A percentile compares a stretch with the other conserved stretches of the same genome.
Evolutionary conservation across 176 grass and related monocot genomes (phyloP).

Genomic region (Ananas comosus): DNA sequence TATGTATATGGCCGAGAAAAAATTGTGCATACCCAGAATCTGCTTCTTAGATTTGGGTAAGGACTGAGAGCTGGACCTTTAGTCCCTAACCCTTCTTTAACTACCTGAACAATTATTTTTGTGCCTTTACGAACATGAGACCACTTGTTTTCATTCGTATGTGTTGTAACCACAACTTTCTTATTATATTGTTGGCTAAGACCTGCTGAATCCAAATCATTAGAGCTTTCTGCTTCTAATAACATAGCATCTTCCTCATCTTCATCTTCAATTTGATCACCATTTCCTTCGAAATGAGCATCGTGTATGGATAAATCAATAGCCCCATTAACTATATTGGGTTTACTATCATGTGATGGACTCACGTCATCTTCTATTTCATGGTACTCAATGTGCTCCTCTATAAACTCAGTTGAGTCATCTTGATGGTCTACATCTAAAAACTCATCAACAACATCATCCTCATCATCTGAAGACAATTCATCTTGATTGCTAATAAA

Average conservation of each 20-base stretch:
- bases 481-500: conserved; percentile 21
- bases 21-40: conserved; percentile 80
- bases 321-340: conserved; percentile 18
- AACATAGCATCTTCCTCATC: conserved; percentile 48
- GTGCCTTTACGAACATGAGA: conserved; percentile 73
- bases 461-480: conserved; percentile 33
- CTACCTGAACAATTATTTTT: conserved; percentile 90
- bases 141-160: conserved; percentile 58
- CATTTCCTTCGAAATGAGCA: conserved; percentile 44
- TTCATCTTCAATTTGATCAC: conserved; percentile 44
- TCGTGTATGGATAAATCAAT: conserved; percentile 30
- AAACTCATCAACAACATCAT: conserved; percentile 44
- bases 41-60: conserved; percentile 79
- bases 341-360: conserved; percentile 27
- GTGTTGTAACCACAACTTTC: neutral
- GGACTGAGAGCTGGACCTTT: conserved; percentile 85
- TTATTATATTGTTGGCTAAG: neutral
- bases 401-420: conserved; percentile 28
- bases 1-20: neutral
- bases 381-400: conserved; percentile 20
- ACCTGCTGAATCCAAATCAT: neutral
- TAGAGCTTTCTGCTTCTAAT: conserved; percentile 23
- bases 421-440: conserved; percentile 34
- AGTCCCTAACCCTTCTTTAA: conserved; percentile 78
- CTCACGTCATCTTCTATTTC: conserved; percentile 31